phyloP scores from a whole-genome alignment of 2,329 filamentous ascomycete species.

The Fusarium ambrosium region DNA sequence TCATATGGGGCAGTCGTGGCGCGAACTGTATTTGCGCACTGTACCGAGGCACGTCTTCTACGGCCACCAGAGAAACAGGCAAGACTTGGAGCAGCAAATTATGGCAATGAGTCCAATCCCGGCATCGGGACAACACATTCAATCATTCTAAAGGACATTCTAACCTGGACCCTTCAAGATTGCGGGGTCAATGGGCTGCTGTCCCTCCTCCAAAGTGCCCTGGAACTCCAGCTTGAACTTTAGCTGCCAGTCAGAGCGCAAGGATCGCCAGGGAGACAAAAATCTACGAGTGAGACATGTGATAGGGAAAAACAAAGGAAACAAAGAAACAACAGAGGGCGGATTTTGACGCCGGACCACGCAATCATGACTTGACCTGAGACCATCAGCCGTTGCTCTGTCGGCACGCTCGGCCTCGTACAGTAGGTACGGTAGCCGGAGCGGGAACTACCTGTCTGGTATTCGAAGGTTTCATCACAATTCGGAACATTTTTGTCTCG shows the following conservation, averaged over 20 bases:
- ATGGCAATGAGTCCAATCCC: background rate
- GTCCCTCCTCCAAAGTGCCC: background rate
- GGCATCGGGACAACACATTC: background rate
- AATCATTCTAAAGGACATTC: background rate
- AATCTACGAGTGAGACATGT: conserved; percentile 23
- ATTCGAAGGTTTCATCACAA: conserved; percentile 3
- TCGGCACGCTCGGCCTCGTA: conserved; percentile 16
- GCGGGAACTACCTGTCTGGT: background rate
- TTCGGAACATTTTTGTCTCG: conserved; percentile 26
- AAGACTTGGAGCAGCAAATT: background rate
- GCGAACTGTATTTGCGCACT: conserved; percentile 11
- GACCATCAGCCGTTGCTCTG: background rate
- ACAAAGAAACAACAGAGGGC: conserved; percentile 20
- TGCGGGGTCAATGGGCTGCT: conserved; percentile 7
- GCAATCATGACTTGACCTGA: conserved; percentile 10
- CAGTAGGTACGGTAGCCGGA: background rate
- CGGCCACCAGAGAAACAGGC: background rate
- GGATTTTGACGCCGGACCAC: background rate
- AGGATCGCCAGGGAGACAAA: conserved; percentile 9
- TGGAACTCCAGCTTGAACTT: background rate
- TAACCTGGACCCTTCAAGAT: background rate
- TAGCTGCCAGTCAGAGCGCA: background rate
- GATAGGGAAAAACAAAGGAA: conserved; percentile 9
- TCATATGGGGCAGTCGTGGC: background rate
- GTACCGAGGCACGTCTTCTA: background rate